phyloP scores from a whole-genome alignment of 441 rosid genomes.

The Raphanus hybrid region DNA sequence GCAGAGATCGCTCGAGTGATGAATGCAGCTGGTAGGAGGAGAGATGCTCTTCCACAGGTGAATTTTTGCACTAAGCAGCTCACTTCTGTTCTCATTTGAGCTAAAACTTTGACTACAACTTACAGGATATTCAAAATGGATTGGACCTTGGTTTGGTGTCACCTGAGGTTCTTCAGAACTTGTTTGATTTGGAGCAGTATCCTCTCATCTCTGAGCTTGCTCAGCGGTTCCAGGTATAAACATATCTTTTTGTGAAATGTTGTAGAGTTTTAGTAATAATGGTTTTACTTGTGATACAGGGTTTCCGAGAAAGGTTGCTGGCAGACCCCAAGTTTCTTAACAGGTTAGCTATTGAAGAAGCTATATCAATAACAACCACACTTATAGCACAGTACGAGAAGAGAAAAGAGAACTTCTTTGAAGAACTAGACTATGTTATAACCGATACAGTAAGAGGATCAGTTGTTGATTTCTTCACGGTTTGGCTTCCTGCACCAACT shows the following conservation, averaged over 20 bases:
- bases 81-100: constrained; percentile 40
- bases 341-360: constrained; percentile 92
- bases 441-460: constrained; percentile 81
- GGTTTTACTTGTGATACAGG: constrained; percentile 56
- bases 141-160: constrained; percentile 93
- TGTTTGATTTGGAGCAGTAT: constrained; percentile 85
- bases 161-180: constrained; percentile 91
- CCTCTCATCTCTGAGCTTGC: constrained; percentile 86
- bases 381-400: constrained; percentile 89
- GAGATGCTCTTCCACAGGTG: constrained; percentile 94
- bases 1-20: constrained; percentile 98
- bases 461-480: constrained; percentile 90
- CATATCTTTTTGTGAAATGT: constrained; percentile 7
- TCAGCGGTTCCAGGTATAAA: constrained; percentile 79
- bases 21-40: constrained; percentile 95
- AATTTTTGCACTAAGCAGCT: constrained; percentile 25
- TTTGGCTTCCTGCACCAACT: constrained; percentile 98
- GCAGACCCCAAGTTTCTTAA: constrained; percentile 96
- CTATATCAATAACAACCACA: constrained; percentile 89
- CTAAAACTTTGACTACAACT: constrained; percentile 2
- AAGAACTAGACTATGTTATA: constrained; percentile 89
- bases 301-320: constrained; percentile 91
- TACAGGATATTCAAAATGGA: constrained; percentile 92
- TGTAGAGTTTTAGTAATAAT: not conserved
- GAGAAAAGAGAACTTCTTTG: constrained; percentile 85